Conservation (phyloP, 306 rosid species). For the Rosa lucieae region DNA sequence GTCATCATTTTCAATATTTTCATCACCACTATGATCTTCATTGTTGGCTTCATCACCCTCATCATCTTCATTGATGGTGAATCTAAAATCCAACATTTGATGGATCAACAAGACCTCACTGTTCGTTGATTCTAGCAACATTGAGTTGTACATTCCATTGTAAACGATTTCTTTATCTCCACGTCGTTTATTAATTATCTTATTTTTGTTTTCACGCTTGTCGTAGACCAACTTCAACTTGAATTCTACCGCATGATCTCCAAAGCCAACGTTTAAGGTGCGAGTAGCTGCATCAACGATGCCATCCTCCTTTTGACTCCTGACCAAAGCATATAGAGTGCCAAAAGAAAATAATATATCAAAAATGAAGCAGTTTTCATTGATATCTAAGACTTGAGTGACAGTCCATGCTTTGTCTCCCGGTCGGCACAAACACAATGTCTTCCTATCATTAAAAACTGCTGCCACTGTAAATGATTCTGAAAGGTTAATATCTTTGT, state of each 20-base stretch:
- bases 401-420: background rate
- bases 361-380: background rate
- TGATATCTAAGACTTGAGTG: background rate
- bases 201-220: background rate
- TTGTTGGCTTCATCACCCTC: background rate
- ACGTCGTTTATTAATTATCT: too few species aligned
- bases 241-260: background rate
- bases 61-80: background rate
- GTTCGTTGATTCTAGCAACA: background rate
- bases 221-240: conserved; percentile 1
- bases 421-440: background rate
- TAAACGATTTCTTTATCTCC: background rate
- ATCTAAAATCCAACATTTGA: too few species aligned
- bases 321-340: background rate
- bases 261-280: background rate
- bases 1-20: too few species aligned
- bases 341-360: background rate
- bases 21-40: background rate
- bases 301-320: background rate
- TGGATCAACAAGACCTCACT: background rate
- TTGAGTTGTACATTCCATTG: background rate
- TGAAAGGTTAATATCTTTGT: background rate
- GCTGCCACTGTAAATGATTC: background rate
- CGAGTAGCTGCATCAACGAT: background rate
- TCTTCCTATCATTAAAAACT: background rate